These are phyloP conservation scores for Rhizopus arrhizus DNA, from an alignment of 371 early-diverging fungal genomes.

Conservation along the genomic window DNA sequence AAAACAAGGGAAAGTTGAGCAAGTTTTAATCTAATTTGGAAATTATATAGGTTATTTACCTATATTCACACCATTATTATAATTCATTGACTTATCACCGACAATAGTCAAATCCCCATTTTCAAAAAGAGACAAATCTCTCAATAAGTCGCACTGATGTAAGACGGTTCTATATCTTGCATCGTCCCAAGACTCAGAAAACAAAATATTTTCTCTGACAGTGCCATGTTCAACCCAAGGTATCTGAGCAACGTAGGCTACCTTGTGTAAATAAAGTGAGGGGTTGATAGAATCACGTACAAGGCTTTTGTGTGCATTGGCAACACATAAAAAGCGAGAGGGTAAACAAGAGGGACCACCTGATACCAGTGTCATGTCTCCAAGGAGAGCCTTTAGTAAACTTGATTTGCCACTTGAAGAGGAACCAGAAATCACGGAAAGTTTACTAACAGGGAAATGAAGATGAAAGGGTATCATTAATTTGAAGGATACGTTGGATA, in stretches of 20 bases:
- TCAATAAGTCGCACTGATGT: constrained; percentile 64
- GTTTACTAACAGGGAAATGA: constrained; percentile 57
- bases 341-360: constrained; percentile 50
- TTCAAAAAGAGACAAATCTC: constrained; percentile 76
- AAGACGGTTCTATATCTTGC: constrained; percentile 68
- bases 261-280: constrained; percentile 31
- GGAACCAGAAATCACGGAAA: constrained; percentile 66
- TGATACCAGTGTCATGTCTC: constrained; percentile 55
- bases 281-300: constrained; percentile 20
- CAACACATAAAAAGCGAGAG: constrained; percentile 19
- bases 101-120: constrained; percentile 86
- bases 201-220: constrained; percentile 82
- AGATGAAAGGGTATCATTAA: constrained; percentile 30
- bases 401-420: constrained; percentile 70
- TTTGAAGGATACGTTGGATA: constrained; percentile 5
- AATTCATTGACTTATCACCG: constrained; percentile 47
- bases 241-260: constrained; percentile 75
- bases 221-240: constrained; percentile 84
- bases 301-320: neutral
- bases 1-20: constrained; percentile 28
- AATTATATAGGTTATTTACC: neutral
- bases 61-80: constrained; percentile 1
- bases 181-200: constrained; percentile 71
- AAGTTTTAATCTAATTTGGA: constrained; percentile 45
- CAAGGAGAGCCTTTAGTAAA: constrained; percentile 69